These are phyloP conservation scores for Phymatotrichopsis omnivora DNA, from an alignment of 2,329 filamentous ascomycete species.

Conservation along the genomic window DNA sequence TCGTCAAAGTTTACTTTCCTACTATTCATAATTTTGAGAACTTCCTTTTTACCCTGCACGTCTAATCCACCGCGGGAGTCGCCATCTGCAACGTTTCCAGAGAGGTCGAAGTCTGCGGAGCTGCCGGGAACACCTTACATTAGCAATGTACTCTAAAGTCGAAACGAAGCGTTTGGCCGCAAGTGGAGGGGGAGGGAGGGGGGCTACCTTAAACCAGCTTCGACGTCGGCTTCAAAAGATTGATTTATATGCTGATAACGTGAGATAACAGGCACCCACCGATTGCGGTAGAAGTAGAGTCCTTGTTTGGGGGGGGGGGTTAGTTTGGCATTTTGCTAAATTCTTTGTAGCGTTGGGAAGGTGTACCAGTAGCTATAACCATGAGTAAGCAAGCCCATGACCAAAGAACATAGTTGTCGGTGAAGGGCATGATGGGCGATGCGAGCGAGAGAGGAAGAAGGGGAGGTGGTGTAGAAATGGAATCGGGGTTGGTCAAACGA, in stretches of 20 bases:
- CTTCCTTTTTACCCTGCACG: slow-evolving; percentile 65
- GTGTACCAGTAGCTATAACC: slow-evolving; percentile 56
- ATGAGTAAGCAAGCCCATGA: slow-evolving; percentile 62
- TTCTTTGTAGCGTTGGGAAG: slow-evolving; percentile 13
- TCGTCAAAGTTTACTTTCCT: slow-evolving; percentile 78
- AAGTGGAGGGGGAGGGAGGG: neutral
- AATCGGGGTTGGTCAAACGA: too few species aligned
- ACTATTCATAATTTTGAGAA: slow-evolving; percentile 84
- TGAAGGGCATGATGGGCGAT: slow-evolving; percentile 52
- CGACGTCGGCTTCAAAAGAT: slow-evolving; percentile 73
- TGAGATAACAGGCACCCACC: slow-evolving; percentile 63
- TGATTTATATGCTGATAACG: slow-evolving; percentile 67
- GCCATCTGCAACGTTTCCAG: slow-evolving; percentile 65
- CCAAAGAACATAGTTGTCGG: slow-evolving; percentile 59
- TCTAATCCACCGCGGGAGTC: slow-evolving; percentile 76
- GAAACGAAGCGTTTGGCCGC: neutral
- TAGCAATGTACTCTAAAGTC: neutral
- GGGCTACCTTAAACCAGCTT: slow-evolving; percentile 56
- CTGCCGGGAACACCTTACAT: slow-evolving; percentile 44
- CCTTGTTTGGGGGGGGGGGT: slow-evolving; percentile 38
- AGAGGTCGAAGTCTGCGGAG: slow-evolving; percentile 65
- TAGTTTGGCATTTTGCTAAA: slow-evolving; percentile 15
- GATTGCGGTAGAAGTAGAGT: slow-evolving; percentile 68
- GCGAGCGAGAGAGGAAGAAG: too few species aligned
- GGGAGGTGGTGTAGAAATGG: too few species aligned